Conservation (phyloP, 139 green algal species). For the Parachlorella kessleri region DNA sequence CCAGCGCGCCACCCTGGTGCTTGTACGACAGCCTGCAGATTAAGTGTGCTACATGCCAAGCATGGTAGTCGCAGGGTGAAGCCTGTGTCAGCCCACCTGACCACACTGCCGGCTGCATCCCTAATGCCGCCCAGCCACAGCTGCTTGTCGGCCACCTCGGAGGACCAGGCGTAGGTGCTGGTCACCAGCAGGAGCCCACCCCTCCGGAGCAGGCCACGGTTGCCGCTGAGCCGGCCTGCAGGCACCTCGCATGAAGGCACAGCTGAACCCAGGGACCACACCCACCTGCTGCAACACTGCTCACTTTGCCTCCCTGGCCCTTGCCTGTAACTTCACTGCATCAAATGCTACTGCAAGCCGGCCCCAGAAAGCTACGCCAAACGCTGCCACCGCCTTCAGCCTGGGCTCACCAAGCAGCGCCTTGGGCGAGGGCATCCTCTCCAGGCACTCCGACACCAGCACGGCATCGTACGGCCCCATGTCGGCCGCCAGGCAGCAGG, state of each 20-base stretch:
- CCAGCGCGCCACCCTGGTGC: too few relatives aligned
- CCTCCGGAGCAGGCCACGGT: constrained; percentile 24
- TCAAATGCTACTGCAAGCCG: too few relatives aligned
- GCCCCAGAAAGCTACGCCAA: too few relatives aligned
- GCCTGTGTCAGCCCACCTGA: constrained; percentile 16
- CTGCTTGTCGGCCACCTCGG: constrained; percentile 13
- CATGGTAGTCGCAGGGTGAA: too few relatives aligned
- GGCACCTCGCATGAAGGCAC: too few relatives aligned
- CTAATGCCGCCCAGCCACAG: constrained; percentile 41
- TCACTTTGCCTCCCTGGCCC: too few relatives aligned
- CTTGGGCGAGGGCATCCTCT: constrained; percentile 37
- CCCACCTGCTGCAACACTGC: too few relatives aligned
- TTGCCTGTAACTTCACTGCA: too few relatives aligned
- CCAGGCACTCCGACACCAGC: constrained; percentile 38
- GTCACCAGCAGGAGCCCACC: constrained; percentile 41
- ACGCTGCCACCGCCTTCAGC: too few relatives aligned
- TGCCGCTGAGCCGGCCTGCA: constrained; percentile 30
- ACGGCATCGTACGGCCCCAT: constrained; percentile 37
- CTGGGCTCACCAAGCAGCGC: constrained; percentile 23
- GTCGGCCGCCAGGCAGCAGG: constrained; percentile 32
- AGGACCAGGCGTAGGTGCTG: constrained; percentile 35
- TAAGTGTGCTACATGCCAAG: too few relatives aligned
- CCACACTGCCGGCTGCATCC: constrained; percentile 3
- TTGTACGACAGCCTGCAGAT: too few relatives aligned
- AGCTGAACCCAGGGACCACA: too few relatives aligned